Base-by-base conservation (phyloP, 805 yeast species). In the Starmerella stigmatis region DNA sequence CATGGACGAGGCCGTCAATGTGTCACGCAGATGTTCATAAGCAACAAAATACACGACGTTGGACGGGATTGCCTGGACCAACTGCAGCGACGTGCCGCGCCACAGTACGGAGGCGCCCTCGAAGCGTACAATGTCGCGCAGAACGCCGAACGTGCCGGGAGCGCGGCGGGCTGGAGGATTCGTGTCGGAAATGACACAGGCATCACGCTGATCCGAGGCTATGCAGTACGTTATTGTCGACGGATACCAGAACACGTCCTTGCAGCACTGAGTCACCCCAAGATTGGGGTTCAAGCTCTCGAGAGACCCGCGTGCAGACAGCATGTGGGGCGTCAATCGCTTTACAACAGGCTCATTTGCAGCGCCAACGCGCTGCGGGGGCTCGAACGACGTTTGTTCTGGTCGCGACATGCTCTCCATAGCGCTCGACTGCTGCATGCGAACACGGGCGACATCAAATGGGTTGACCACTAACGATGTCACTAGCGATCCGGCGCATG, bases 11-110 rank as follows among this genome's bases (percentile, higher is more conserved):
- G 27, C 28, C 10, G 43, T 11, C 0, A 89, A 78, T n/a, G 69
- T 64, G 56, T 85, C 95, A 54, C 94, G 67, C 38, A 89, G 66
- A 49, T 80, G 75, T 56, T 92, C 98, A 61, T 92, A 92, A 0
- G 96, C 95, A 1, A 94, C 82, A 65, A 86, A 92, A 62, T 92
- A 92, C 5, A 92, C 88, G 49, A 92, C 82, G 55, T 89, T 92
- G 0, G 96, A 74, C 1, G 98, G 98, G 1, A 88, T 72, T 0
- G 96, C 85, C 94, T 92, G 92, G 13, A 59, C 35, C 16, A 92
- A 64, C 0, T 94, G 85, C 25, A 89, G 61, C 0, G 89, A 75
- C 8, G 92, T 70, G 0, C 98, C 98, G 44, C 97, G 69, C 89
- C 96, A 92, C 15, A 92, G 67, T 0, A 95, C 79, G 1, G 69